Conservation (phyloP, 768 basidiomycete genomes). For the Trichaptum fuscoviolaceum region DNA sequence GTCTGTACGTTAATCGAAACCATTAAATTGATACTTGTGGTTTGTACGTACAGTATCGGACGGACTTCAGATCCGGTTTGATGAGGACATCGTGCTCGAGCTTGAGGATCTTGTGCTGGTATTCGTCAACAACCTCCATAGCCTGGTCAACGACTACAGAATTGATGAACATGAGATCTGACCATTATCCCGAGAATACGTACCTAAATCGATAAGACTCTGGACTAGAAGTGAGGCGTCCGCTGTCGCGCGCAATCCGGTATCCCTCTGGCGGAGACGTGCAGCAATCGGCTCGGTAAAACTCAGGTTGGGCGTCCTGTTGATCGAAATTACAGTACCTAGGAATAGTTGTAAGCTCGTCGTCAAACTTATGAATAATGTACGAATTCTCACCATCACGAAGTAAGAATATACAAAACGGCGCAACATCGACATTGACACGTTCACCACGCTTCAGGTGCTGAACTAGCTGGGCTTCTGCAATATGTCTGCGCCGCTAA, state of each 20-base stretch:
- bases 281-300: conserved; percentile 17
- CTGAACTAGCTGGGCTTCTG: conserved; percentile 8
- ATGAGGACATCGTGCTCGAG: conserved; percentile 20
- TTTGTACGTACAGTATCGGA: conserved; percentile 17
- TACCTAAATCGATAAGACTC: conserved; percentile 22
- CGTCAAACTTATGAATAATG: not conserved
- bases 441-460: conserved; percentile 19
- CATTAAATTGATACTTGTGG: not conserved
- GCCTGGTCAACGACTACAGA: conserved; percentile 22
- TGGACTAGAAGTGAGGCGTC: conserved; percentile 26
- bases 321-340: conserved; percentile 20
- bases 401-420: conserved; percentile 21
- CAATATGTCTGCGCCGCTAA: not conserved
- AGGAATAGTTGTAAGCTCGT: not conserved
- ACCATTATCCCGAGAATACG: not conserved
- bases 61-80: conserved; percentile 23
- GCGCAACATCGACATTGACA: conserved; percentile 21
- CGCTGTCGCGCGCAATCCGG: conserved; percentile 21
- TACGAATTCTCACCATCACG: conserved; percentile 13
- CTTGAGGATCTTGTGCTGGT: conserved; percentile 21
- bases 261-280: conserved; percentile 19
- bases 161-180: not conserved
- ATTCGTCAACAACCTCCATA: conserved; percentile 22
- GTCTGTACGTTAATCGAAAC: not conserved
- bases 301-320: conserved; percentile 10